Evolutionary conservation across 371 early-diverging fungal genomes (phyloP).

Genomic region (Mucor racemosus): DNA sequence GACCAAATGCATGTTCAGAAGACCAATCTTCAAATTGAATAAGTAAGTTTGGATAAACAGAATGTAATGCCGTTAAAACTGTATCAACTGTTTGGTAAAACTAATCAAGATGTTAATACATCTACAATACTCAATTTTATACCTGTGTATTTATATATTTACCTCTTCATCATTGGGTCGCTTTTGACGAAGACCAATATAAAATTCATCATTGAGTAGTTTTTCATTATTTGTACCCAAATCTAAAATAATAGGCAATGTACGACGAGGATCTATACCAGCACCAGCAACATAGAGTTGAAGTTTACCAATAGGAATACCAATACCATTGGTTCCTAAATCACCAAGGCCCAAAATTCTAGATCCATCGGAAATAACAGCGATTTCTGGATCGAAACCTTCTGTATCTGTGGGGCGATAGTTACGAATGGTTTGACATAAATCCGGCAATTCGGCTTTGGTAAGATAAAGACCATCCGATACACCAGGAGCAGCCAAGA

Average conservation of each 20-base stretch:
- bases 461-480: constrained; percentile 86
- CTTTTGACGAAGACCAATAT: constrained; percentile 77
- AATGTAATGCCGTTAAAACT: constrained; percentile 72
- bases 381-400: constrained; percentile 70
- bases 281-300: constrained; percentile 92
- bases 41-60: constrained; percentile 76
- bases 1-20: constrained; percentile 83
- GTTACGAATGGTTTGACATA: constrained; percentile 72
- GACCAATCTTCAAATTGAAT: constrained; percentile 96
- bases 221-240: constrained; percentile 88
- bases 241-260: constrained; percentile 88
- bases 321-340: constrained; percentile 91
- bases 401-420: constrained; percentile 45
- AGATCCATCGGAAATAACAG: constrained; percentile 94
- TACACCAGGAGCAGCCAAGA: constrained; percentile 74
- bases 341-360: constrained; percentile 94
- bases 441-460: constrained; percentile 62
- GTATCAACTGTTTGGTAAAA: constrained; percentile 84
- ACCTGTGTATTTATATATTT: neutral
- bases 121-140: too few species aligned
- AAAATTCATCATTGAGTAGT: constrained; percentile 82
- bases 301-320: constrained; percentile 92
- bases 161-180: constrained; percentile 52
- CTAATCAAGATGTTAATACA: neutral
- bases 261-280: constrained; percentile 85